Evolutionary conservation across 768 basidiomycete genomes (phyloP), one percentile per base, ranked within the genome.

Genomic region (Tephrocybe sp.): DNA sequence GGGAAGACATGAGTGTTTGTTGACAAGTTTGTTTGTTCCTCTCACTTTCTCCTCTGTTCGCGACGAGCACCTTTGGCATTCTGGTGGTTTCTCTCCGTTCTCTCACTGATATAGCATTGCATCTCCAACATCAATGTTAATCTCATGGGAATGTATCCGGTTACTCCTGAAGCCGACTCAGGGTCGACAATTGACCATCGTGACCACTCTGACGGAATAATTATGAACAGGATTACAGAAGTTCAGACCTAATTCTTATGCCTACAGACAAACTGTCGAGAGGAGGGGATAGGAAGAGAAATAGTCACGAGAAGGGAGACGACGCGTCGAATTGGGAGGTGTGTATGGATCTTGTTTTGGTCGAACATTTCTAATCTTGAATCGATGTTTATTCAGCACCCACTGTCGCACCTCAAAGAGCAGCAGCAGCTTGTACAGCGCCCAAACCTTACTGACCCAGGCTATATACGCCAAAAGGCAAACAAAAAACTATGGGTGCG

Each of bases 41-140:
- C 74, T 67, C 45, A 75, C 85, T 64, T 70, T 87, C 89, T 53
- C 87, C 87, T 55, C 87, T 77, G 62, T 89, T 89, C 33, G 86
- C 87, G 49, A 89, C 86, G 14, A 89, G 76, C 53, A 88, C 79
- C 71, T 88, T 89, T 37, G 81, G 81, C 59, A 84, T 63, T 34
- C 34, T 24, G 12, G 23, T 25, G 30, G 3, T 20, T 23, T 24
- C 23, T 36, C 15, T 23, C 33, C 34, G 21, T 38, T 8, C 21
- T 24, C 24, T n/a, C n/a, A n/a, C n/a, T n/a, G n/a, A n/a, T n/a
- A 37, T 3, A 8, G 9, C n/a, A 41, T 41, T 23, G 17, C 28
- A 30, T 30, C 28, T 12, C 12, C 28, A 6, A 12, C 28, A 18
- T 14, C 10, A 20, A 10, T 1, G 7, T 33, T 18, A 49, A 24